Evolutionary conservation across 2,329 filamentous ascomycete genomes (phyloP).

Genomic region (Xylaria sp.): DNA sequence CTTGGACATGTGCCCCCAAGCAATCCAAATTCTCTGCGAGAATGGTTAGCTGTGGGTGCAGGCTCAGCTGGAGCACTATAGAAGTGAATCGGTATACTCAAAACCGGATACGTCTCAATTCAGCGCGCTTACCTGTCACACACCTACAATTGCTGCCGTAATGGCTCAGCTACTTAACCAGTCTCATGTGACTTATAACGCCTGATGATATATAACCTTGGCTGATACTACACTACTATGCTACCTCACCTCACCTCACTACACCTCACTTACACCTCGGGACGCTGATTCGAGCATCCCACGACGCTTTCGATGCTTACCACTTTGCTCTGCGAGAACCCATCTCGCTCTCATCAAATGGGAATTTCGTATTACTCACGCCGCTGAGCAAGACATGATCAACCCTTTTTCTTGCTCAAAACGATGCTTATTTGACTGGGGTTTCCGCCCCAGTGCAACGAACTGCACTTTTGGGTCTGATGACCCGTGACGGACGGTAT

Average conservation of each 20-base stretch:
- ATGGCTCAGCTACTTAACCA: conserved; percentile 8
- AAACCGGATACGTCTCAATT: background rate
- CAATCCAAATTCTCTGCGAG: conserved; percentile 1
- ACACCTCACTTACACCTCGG: background rate
- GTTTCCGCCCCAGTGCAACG: background rate
- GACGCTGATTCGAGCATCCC: conserved; percentile 11
- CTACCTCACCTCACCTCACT: background rate
- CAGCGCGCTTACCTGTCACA: conserved; percentile 8
- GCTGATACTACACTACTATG: conserved; percentile 19
- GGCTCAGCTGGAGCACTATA: background rate
- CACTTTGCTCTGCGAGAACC: conserved; percentile 4
- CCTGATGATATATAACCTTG: conserved; percentile 2
- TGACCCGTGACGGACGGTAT: conserved; percentile 10
- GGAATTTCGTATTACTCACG: background rate
- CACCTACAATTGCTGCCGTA: background rate
- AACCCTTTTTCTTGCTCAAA: background rate
- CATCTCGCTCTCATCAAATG: background rate
- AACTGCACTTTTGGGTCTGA: conserved; percentile 1
- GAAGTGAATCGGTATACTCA: conserved; percentile 5
- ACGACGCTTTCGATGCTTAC: conserved; percentile 20
- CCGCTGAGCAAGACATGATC: background rate
- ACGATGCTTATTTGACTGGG: conserved; percentile 5
- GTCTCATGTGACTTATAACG: conserved; percentile 15
- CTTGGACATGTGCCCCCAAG: conserved; percentile 7
- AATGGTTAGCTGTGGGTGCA: conserved; percentile 3